A percentile compares a stretch with the other conserved stretches of the same genome.
These are phyloP conservation scores for Dichotomocladium elegans DNA, from an alignment of 371 early-diverging fungal species.

Conservation along the genomic window DNA sequence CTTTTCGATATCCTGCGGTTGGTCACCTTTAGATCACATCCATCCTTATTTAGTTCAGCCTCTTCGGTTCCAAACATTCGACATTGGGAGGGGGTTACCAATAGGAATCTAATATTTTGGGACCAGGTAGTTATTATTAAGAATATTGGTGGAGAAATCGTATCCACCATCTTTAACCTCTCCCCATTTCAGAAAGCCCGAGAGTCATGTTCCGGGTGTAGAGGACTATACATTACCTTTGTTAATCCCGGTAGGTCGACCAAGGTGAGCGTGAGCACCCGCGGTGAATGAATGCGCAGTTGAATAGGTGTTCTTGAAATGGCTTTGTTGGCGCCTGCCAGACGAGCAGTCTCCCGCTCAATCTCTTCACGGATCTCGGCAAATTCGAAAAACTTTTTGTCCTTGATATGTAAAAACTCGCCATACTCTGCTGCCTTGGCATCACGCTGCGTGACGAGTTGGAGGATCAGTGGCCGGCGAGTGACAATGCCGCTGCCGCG, in stretches of 20 bases:
- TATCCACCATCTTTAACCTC: not conserved
- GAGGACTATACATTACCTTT: constrained; percentile 61
- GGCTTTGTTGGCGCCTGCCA: constrained; percentile 86
- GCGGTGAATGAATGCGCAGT: constrained; percentile 80
- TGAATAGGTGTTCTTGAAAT: constrained; percentile 86
- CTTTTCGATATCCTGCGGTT: constrained; percentile 85
- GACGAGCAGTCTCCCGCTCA: constrained; percentile 81
- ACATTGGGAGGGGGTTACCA: constrained; percentile 11
- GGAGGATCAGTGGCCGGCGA: constrained; percentile 87
- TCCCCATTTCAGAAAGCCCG: too few species aligned
- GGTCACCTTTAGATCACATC: constrained; percentile 59
- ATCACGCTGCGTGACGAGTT: constrained; percentile 70
- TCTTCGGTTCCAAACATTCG: too few species aligned
- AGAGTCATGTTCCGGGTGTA: too few species aligned
- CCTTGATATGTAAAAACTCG: constrained; percentile 76
- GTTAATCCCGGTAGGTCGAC: constrained; percentile 95
- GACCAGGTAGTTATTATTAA: not conserved
- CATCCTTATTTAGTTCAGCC: not conserved
- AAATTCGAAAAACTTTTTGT: constrained; percentile 80
- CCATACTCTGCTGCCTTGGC: constrained; percentile 51
- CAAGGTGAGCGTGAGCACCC: constrained; percentile 88
- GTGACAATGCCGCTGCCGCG: constrained; percentile 93
- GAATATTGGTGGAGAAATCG: not conserved
- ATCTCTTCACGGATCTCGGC: constrained; percentile 85
- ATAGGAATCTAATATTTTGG: constrained; percentile 10